A percentile compares a stretch with the other conserved stretches of the same genome.
Conservation (phyloP, 495 filamentous ascomycete species). For the Baudoinia panamericana region DNA sequence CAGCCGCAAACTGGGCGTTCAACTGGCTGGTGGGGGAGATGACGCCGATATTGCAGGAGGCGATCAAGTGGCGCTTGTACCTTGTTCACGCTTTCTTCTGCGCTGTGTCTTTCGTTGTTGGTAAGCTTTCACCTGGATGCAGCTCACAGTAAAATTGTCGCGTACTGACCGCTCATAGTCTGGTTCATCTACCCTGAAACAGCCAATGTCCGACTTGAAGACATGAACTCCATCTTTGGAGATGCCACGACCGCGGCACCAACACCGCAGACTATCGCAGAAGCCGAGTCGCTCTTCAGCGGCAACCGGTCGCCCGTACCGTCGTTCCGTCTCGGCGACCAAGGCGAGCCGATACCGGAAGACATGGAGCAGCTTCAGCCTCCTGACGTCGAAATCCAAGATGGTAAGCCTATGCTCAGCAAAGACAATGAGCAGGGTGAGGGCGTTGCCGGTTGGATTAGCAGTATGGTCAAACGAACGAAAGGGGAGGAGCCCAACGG, state of each 20-base stretch:
- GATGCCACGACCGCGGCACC: conserved; percentile 72
- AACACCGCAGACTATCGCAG: conserved; percentile 52
- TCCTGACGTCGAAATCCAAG: conserved; percentile 39
- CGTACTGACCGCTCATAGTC: conserved; percentile 41
- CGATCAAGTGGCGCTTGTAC: conserved; percentile 86
- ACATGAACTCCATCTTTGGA: conserved; percentile 86
- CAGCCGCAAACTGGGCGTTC: conserved; percentile 94
- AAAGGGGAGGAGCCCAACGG: conserved; percentile 35
- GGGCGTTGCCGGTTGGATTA: conserved; percentile 58
- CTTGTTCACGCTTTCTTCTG: conserved; percentile 96
- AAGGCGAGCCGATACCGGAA: conserved; percentile 49
- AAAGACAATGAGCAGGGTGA: conserved; percentile 33
- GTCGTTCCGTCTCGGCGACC: conserved; percentile 57
- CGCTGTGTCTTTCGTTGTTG: conserved; percentile 87
- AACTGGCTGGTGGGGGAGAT: conserved; percentile 95
- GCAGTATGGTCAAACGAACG: conserved; percentile 45
- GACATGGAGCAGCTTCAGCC: conserved; percentile 58
- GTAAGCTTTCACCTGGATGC: conserved; percentile 41
- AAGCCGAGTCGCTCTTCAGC: conserved; percentile 62
- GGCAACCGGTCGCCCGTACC: conserved; percentile 59
- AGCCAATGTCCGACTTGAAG: conserved; percentile 83
- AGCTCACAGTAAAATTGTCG: background rate
- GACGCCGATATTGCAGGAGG: conserved; percentile 82
- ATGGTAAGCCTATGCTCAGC: conserved; percentile 35
- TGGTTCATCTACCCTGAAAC: conserved; percentile 97